A percentile compares a stretch with the other conserved stretches of the same genome.
Conservation (phyloP, 2,329 filamentous ascomycete genomes). For the Achaetomium macrosporum region DNA sequence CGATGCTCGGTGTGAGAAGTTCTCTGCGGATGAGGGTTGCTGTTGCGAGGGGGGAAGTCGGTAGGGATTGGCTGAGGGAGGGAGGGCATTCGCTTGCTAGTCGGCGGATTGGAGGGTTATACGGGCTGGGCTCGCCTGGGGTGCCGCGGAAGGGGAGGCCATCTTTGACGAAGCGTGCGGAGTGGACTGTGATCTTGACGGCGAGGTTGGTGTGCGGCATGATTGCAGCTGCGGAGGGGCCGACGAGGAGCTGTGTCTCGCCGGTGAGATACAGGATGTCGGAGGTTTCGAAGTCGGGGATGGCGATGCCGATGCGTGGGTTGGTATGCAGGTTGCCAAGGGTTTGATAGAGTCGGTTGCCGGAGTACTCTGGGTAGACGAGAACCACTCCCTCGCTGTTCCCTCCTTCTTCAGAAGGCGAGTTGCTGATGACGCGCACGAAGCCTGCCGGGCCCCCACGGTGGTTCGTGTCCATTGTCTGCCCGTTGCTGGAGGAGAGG, state of each 20-base stretch:
- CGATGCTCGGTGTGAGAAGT: conserved; percentile 59
- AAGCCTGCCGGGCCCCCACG: conserved; percentile 72
- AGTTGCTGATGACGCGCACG: conserved; percentile 58
- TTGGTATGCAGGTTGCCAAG: conserved; percentile 68
- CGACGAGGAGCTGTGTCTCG: conserved; percentile 58
- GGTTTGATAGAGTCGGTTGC: conserved; percentile 78
- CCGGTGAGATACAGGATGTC: conserved; percentile 72
- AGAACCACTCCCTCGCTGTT: conserved; percentile 43
- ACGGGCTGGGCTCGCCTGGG: conserved; percentile 59
- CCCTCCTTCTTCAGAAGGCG: background rate
- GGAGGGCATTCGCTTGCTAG: conserved; percentile 52
- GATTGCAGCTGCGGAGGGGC: conserved; percentile 53
- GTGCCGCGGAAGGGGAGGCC: conserved; percentile 64
- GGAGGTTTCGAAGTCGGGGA: conserved; percentile 69
- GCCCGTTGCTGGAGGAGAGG: conserved; percentile 59
- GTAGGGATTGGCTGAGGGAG: conserved; percentile 6
- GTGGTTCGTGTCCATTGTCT: conserved; percentile 78
- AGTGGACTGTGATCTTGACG: conserved; percentile 59
- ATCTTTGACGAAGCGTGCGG: conserved; percentile 55
- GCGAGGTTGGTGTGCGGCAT: conserved; percentile 68
- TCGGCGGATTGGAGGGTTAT: conserved; percentile 68
- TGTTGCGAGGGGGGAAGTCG: conserved; percentile 25
- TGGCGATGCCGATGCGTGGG: conserved; percentile 61
- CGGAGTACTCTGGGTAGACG: conserved; percentile 78
- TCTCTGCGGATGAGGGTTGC: conserved; percentile 56